Percentiles rank a stretch among this genome's conserved stretches.
phyloP scores from a whole-genome alignment of 1,284 basidiomycete genomes.

The Melampsora allii-populina region DNA sequence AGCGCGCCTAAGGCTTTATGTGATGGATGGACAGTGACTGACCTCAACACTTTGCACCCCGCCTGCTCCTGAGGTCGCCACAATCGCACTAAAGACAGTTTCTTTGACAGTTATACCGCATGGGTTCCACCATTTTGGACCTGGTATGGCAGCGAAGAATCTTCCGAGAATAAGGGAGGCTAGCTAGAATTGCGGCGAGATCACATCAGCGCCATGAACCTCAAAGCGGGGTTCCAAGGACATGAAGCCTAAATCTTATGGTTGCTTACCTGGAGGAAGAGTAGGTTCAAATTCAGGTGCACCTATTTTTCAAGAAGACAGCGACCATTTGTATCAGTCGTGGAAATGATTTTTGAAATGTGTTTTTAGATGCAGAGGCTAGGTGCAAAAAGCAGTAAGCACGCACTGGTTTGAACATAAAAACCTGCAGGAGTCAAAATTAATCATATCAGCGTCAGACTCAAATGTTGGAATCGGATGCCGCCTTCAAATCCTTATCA shows the following conservation, averaged over 20 bases:
- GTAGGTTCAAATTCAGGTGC: slow-evolving; percentile 8
- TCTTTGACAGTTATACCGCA: slow-evolving; percentile 31
- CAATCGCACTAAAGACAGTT: slow-evolving; percentile 35
- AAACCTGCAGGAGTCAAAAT: slow-evolving; percentile 4
- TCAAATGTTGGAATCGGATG: not conserved
- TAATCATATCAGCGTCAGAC: not conserved
- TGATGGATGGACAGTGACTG: not conserved
- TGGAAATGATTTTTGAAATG: too few relatives aligned
- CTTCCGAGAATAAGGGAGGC: slow-evolving; percentile 27
- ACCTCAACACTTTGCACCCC: slow-evolving; percentile 27
- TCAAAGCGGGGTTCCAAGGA: not conserved
- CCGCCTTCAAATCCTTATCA: not conserved
- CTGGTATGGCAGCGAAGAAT: slow-evolving; percentile 20
- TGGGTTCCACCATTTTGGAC: slow-evolving; percentile 40
- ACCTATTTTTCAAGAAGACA: not conserved
- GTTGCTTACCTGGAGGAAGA: slow-evolving; percentile 33
- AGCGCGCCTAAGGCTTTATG: not conserved
- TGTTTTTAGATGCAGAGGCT: too few relatives aligned
- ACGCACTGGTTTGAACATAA: slow-evolving; percentile 23
- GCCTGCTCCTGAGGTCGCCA: slow-evolving; percentile 20
- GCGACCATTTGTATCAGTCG: too few relatives aligned
- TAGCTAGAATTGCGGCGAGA: slow-evolving; percentile 4
- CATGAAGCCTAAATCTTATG: not conserved
- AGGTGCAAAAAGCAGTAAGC: too few relatives aligned
- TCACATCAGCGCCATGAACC: not conserved